phyloP scores from a whole-genome alignment of 805 yeast species.

The Candida anglica region DNA sequence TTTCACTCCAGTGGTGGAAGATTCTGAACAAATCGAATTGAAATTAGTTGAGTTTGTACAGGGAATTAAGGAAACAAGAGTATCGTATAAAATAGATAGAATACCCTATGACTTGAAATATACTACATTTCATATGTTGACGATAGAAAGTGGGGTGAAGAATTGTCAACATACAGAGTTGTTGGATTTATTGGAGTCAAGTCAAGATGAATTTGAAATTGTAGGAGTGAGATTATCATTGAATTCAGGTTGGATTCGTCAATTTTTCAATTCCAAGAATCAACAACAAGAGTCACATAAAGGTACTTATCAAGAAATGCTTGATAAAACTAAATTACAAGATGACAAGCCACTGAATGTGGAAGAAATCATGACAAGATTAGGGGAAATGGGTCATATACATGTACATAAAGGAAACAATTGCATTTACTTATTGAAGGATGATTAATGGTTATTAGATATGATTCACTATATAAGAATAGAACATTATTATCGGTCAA shows the following conservation, averaged over 20 bases:
- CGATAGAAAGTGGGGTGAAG: slow-evolving; percentile 26
- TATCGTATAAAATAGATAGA: too few relatives aligned
- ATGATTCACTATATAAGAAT: too few relatives aligned
- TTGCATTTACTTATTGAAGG: slow-evolving; percentile 15
- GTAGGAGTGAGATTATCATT: slow-evolving; percentile 23
- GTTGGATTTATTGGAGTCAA: slow-evolving; percentile 15
- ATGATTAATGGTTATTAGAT: background rate
- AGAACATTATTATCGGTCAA: too few relatives aligned
- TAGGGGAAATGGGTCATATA: slow-evolving; percentile 18
- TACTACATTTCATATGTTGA: slow-evolving; percentile 20
- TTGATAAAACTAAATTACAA: slow-evolving; percentile 6
- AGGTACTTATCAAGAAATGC: slow-evolving; percentile 12
- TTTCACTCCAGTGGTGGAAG: too few relatives aligned
- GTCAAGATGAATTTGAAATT: slow-evolving; percentile 17
- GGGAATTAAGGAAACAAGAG: too few relatives aligned
- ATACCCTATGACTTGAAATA: slow-evolving; percentile 23
- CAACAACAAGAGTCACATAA: background rate
- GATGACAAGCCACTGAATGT: slow-evolving; percentile 5
- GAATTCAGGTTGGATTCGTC: slow-evolving; percentile 8
- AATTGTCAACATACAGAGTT: slow-evolving; percentile 19
- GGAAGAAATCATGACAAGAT: slow-evolving; percentile 11
- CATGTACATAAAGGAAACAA: slow-evolving; percentile 14
- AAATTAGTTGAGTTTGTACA: too few relatives aligned
- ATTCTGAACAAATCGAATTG: too few relatives aligned
- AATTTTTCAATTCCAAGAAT: slow-evolving; percentile 12